A percentile compares a stretch with the other conserved stretches of the same genome.
Evolutionary conservation across 805 yeast genomes (phyloP).

Genomic region (Cyberlindnera maclurae): DNA sequence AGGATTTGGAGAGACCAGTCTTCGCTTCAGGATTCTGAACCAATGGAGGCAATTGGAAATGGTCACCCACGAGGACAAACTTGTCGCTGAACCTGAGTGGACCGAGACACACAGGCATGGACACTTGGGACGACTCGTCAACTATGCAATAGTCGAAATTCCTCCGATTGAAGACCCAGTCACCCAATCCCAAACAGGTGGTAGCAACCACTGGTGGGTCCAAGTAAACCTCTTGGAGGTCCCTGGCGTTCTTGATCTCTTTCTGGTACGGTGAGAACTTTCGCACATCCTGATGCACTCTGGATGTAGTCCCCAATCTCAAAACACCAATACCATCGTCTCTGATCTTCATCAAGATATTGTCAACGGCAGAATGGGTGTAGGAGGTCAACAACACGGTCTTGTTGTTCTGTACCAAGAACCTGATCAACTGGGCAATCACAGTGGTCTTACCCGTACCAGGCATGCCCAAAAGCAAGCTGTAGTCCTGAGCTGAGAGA

Average conservation of each 20-base stretch:
- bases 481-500: conserved; percentile 61
- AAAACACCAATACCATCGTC: conserved; percentile 43
- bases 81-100: conserved; percentile 72
- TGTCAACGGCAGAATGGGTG: conserved; percentile 96
- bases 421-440: conserved; percentile 65
- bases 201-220: conserved; percentile 75
- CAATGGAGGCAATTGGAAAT: conserved; percentile 86
- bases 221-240: conserved; percentile 40
- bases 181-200: conserved; percentile 75
- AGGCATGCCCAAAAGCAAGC: conserved; percentile 92
- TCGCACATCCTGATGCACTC: conserved; percentile 56
- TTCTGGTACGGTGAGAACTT: conserved; percentile 43
- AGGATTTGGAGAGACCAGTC: conserved; percentile 54
- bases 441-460: conserved; percentile 96
- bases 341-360: conserved; percentile 69
- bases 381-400: conserved; percentile 75
- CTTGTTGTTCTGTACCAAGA: conserved; percentile 52
- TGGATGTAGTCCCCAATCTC: conserved; percentile 55
- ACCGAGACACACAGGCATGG: conserved; percentile 86
- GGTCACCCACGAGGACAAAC: conserved; percentile 95
- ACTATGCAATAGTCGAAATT: conserved; percentile 87
- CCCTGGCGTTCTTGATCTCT: conserved; percentile 34
- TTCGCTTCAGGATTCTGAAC: conserved; percentile 65
- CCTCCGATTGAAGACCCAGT: conserved; percentile 47
- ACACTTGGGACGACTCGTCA: conserved; percentile 95